Conservation (phyloP, 1,139 yeast genomes). For the Arxiozyma telluris region DNA sequence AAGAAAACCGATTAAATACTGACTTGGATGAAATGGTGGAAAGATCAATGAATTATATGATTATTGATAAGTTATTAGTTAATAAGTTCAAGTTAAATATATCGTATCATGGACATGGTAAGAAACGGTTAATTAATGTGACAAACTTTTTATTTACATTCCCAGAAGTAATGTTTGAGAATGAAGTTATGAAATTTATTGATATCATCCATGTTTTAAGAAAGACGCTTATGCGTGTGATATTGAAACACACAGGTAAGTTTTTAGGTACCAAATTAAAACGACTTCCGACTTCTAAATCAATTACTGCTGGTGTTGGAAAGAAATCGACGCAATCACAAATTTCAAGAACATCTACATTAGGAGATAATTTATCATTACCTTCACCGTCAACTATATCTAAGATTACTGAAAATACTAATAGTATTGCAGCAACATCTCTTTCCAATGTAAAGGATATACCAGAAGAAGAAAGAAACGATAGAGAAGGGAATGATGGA, state of each 20-base stretch:
- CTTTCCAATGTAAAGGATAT: not conserved
- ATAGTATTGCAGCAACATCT: not conserved
- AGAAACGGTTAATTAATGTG: conserved; percentile 51
- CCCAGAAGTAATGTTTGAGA: conserved; percentile 43
- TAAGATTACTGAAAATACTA: not conserved
- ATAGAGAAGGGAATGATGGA: not conserved
- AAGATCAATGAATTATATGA: conserved; percentile 50
- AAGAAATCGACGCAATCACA: not conserved
- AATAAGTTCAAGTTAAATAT: conserved; percentile 43
- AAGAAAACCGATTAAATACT: conserved; percentile 23
- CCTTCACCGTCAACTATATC: not conserved
- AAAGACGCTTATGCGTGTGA: conserved; percentile 42
- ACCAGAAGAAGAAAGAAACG: not conserved
- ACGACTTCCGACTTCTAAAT: conserved; percentile 1
- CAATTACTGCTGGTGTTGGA: not conserved
- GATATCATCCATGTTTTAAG: conserved; percentile 49
- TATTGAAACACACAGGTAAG: conserved; percentile 51
- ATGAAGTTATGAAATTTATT: conserved; percentile 43
- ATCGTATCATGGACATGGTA: conserved; percentile 53
- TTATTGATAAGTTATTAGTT: conserved; percentile 43
- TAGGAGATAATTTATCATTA: not conserved
- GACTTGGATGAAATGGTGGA: conserved; percentile 48
- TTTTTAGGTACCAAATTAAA: conserved; percentile 48
- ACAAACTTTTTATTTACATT: conserved; percentile 46
- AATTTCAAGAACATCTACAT: not conserved